Conservation (phyloP, 2,329 filamentous ascomycete species). For the Penicillium thymicola region DNA sequence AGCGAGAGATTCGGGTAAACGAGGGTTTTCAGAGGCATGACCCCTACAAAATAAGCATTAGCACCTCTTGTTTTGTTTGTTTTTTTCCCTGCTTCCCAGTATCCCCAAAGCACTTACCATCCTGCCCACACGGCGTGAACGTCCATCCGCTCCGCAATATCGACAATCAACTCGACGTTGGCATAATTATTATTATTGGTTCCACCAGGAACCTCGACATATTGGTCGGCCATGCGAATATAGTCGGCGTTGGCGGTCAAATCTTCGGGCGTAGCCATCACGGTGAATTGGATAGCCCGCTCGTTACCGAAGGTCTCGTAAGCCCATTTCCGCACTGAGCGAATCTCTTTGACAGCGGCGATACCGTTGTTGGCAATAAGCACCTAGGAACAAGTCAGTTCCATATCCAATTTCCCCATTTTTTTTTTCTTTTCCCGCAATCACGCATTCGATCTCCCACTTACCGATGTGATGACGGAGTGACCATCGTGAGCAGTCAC, state of each 20-base stretch:
- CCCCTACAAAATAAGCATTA: conserved; percentile 57
- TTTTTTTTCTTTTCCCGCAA: no score
- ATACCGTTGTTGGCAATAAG: conserved; percentile 99
- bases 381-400: conserved; percentile 59
- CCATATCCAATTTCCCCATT: not conserved
- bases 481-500: conserved; percentile 85
- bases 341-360: conserved; percentile 97
- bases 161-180: conserved; percentile 98
- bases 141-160: conserved; percentile 96
- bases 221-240: conserved; percentile 99
- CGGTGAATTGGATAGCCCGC: conserved; percentile 96
- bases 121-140: conserved; percentile 99
- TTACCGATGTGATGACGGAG: conserved; percentile 96
- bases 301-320: conserved; percentile 99
- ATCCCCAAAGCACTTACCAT: conserved; percentile 63
- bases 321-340: conserved; percentile 99
- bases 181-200: conserved; percentile 99
- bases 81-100: not conserved
- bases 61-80: not conserved
- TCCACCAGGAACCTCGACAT: conserved; percentile 96
- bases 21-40: conserved; percentile 97
- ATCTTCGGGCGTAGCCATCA: conserved; percentile 99
- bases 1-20: conserved; percentile 90
- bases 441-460: not conserved
- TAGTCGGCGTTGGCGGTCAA: conserved; percentile 96